Conservation (phyloP, 768 basidiomycete species). For the Mycena amicta region DNA sequence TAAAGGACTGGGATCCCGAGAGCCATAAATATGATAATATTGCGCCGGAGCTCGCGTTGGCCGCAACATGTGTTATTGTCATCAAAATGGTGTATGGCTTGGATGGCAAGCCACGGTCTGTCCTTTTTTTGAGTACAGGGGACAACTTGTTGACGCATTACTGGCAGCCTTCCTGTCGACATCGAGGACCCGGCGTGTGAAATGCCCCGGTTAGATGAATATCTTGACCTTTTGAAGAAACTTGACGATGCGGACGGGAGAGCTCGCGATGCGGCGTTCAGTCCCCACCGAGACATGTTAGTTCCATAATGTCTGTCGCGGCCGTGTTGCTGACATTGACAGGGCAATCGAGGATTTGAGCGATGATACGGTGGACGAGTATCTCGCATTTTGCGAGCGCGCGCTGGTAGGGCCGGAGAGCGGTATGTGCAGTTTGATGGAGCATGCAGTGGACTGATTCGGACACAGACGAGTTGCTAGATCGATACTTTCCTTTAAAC, state of each 20-base stretch:
- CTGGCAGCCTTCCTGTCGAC: slow-evolving; percentile 45
- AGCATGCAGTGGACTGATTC: slow-evolving; percentile 9
- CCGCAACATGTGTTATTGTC: slow-evolving; percentile 63
- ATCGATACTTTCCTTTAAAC: slow-evolving; percentile 44
- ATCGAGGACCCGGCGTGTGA: slow-evolving; percentile 61
- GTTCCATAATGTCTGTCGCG: slow-evolving; percentile 26
- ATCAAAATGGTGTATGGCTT: slow-evolving; percentile 87
- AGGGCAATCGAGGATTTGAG: slow-evolving; percentile 60
- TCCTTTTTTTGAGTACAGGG: slow-evolving; percentile 4
- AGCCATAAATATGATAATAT: slow-evolving; percentile 62
- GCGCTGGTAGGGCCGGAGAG: slow-evolving; percentile 44
- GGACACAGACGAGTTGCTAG: slow-evolving; percentile 34
- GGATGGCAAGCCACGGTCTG: slow-evolving; percentile 66
- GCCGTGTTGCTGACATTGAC: slow-evolving; percentile 17
- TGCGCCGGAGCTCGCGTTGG: slow-evolving; percentile 67
- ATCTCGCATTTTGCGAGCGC: slow-evolving; percentile 64
- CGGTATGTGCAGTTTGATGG: slow-evolving; percentile 24
- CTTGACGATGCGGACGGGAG: slow-evolving; percentile 37
- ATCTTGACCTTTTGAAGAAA: slow-evolving; percentile 43
- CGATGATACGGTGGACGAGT: slow-evolving; percentile 58
- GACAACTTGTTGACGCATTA: slow-evolving; percentile 13
- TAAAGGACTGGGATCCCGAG: slow-evolving; percentile 41
- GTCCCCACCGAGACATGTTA: slow-evolving; percentile 49
- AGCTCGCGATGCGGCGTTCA: slow-evolving; percentile 40
- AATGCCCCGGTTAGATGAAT: slow-evolving; percentile 54